These are phyloP conservation scores for Lagenaria siceraria DNA, from an alignment of 306 rosid genomes.

Conservation along the genomic window DNA sequence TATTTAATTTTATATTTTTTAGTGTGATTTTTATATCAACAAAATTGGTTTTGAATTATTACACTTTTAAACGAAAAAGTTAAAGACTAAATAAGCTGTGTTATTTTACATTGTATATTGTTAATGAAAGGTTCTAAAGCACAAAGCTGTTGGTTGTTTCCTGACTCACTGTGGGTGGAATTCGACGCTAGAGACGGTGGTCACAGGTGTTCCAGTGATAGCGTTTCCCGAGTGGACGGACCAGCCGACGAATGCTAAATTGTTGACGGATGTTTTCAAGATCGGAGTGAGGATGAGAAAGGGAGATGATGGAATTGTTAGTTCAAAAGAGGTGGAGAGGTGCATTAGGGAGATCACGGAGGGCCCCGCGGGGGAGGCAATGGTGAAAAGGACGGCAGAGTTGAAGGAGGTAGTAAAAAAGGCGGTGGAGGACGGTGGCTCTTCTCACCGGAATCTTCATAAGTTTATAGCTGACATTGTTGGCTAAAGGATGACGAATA, in stretches of 20 bases:
- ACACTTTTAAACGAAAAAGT: too few species aligned
- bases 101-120: neutral
- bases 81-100: neutral
- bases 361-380: conserved; percentile 20
- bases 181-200: conserved; percentile 36
- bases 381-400: conserved; percentile 26
- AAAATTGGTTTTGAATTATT: too few species aligned
- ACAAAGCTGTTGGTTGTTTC: conserved; percentile 42
- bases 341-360: conserved; percentile 32
- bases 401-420: conserved; percentile 19
- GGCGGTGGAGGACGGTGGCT: conserved; percentile 32
- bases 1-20: too few species aligned
- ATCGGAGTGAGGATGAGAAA: conserved; percentile 26
- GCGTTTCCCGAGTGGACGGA: conserved; percentile 47
- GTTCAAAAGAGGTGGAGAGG: conserved; percentile 31
- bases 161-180: conserved; percentile 64
- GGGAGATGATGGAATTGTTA: conserved; percentile 19
- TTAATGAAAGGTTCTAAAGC: conserved; percentile 12
- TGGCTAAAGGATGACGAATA: neutral
- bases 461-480: conserved; percentile 18
- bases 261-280: conserved; percentile 21
- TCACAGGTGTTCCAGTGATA: conserved; percentile 35
- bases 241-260: conserved; percentile 43
- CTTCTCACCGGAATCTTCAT: conserved; percentile 26
- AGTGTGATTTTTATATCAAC: too few species aligned